Percentiles rank a stretch among this genome's conserved stretches.
Evolutionary conservation across 2,329 filamentous ascomycete genomes (phyloP).

Genomic region (Pseudogymnoascus sp.): DNA sequence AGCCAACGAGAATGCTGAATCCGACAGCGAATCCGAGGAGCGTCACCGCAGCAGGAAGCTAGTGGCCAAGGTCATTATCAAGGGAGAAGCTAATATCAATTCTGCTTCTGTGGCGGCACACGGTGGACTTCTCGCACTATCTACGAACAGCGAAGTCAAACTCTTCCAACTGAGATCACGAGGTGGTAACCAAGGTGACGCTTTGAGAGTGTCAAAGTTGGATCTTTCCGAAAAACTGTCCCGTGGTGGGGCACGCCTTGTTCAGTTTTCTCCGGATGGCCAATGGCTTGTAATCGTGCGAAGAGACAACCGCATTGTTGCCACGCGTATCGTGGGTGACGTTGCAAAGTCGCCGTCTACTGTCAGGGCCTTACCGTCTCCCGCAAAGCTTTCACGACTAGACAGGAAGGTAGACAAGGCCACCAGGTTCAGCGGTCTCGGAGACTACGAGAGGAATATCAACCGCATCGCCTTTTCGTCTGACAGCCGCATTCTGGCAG

Average conservation of each 20-base stretch:
- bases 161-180: conserved; percentile 61
- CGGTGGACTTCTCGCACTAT: conserved; percentile 67
- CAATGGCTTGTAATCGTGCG: conserved; percentile 63
- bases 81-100: conserved; percentile 76
- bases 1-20: conserved; percentile 30
- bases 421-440: conserved; percentile 57
- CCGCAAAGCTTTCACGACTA: conserved; percentile 45
- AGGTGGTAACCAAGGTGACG: conserved; percentile 45
- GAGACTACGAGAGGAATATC: conserved; percentile 71
- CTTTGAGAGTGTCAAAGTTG: conserved; percentile 65
- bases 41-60: conserved; percentile 51
- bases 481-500: conserved; percentile 71
- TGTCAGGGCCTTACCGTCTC: conserved; percentile 36
- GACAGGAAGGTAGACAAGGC: conserved; percentile 48
- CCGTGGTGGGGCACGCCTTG: conserved; percentile 57
- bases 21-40: conserved; percentile 31
- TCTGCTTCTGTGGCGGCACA: conserved; percentile 64
- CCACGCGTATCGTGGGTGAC: conserved; percentile 41
- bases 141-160: conserved; percentile 69
- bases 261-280: conserved; percentile 63
- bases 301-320: conserved; percentile 50
- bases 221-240: conserved; percentile 52
- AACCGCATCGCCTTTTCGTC: conserved; percentile 70
- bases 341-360: conserved; percentile 30
- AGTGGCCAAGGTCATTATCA: conserved; percentile 60